Base-by-base conservation (phyloP, 805 yeast species). In the Ogataea saltuana region DNA sequence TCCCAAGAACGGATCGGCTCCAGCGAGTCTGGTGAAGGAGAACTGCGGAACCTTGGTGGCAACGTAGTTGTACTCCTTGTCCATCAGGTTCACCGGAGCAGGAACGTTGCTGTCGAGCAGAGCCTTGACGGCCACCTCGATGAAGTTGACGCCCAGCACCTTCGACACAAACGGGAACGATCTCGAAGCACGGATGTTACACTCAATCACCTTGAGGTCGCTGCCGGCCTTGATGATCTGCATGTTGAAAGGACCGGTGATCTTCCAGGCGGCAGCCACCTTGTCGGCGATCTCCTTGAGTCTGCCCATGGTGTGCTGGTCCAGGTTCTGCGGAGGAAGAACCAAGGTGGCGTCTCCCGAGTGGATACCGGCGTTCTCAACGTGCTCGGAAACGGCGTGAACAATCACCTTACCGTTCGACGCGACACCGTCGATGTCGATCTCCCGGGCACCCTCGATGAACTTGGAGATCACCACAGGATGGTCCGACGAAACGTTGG, bases 131-230 rank as follows among this genome's bases (percentile, higher is more conserved):
- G 98, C 97, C 58, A 88, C 88, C 43, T 91, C 96, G 64, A 93
- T 93, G 69, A 93, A 90, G 74, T 93, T 91, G 42, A 78, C 76
- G 54, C 99, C 99, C 53, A 93, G 75, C 37, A 93, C 99, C 76
- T 93, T 93, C 37, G 98, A 91, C 28, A 91, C 97, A 65, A 93
- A 93, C 67, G 99, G 99, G 91, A 93, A 93, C 12, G 98, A 91
- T 69, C 99, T 83, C 6, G 98, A 91, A 40, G 99, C 99, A 71
- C 99, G 86, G 58, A 93, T 86, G 70, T 93, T 93, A 80, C 99
- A 93, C 73, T 93, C 99, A 65, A 93, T 93, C 48, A 93, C 99
- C 78, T 93, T 93, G 62, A 90, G 78, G 49, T 80, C 82, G 40
- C 80, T 72, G 51, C 77, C 81, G 47, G 83, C 81, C 68, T 85